Conservation (phyloP, 345 rosid genomes). For the Chamaenerion angustifolium region DNA sequence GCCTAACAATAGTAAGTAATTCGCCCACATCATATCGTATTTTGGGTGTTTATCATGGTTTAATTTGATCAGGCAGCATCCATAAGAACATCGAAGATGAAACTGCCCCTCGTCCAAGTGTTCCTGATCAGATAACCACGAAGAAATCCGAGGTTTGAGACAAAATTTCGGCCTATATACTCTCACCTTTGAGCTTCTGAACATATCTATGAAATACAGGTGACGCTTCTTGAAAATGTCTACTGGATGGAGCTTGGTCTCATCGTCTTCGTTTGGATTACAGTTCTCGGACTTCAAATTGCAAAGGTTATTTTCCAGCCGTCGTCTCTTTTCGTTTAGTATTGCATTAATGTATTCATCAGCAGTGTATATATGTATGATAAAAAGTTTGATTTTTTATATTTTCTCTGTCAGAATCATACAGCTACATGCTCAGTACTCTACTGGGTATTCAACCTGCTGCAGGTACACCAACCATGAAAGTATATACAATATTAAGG, state of each 20-base stretch:
- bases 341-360: too few relatives aligned
- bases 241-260: conserved; percentile 37
- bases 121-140: background rate
- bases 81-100: conserved; percentile 13
- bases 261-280: conserved; percentile 31
- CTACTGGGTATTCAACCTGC: conserved; percentile 34
- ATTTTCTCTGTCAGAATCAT: too few relatives aligned
- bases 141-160: conserved; percentile 14
- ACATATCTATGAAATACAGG: conserved; percentile 12
- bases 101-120: conserved; percentile 18
- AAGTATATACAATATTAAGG: too few relatives aligned
- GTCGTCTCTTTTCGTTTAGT: too few relatives aligned
- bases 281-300: conserved; percentile 32
- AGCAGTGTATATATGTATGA: too few relatives aligned
- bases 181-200: too few relatives aligned
- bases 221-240: conserved; percentile 21
- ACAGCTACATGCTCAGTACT: conserved; percentile 25
- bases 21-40: too few relatives aligned
- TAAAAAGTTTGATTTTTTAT: too few relatives aligned
- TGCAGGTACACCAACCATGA: conserved; percentile 20
- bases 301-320: conserved; percentile 22
- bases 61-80: conserved; percentile 6
- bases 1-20: too few relatives aligned
- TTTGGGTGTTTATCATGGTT: background rate
- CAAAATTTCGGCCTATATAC: too few relatives aligned